These are phyloP conservation scores for Bruguiera hainesii DNA, from an alignment of 441 rosid species.

Conservation along the genomic window DNA sequence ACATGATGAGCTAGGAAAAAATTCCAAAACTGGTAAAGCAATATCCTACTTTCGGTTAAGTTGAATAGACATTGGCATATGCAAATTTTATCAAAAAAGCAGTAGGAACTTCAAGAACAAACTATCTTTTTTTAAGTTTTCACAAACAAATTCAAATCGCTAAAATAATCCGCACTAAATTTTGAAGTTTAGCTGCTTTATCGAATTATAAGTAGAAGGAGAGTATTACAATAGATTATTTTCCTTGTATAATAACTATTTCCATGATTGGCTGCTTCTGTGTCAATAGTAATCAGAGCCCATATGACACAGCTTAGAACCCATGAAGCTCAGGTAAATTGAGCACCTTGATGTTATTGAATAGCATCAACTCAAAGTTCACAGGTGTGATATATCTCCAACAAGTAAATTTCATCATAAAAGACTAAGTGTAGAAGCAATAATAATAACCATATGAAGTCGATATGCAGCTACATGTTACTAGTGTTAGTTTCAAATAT, in stretches of 20 bases:
- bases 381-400: not conserved
- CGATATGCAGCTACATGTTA: not conserved
- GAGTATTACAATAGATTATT: not conserved
- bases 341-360: too few species aligned
- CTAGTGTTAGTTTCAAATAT: not conserved
- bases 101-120: too few species aligned
- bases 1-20: too few species aligned
- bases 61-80: too few species aligned
- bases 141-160: not conserved
- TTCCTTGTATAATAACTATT: not conserved
- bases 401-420: too few species aligned
- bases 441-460: not conserved
- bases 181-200: too few species aligned
- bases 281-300: not conserved
- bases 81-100: not conserved
- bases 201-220: not conserved
- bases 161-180: too few species aligned
- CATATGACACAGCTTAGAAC: not conserved
- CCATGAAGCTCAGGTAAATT: too few species aligned
- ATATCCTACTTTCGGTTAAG: too few species aligned
- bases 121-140: too few species aligned
- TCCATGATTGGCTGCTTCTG: not conserved
- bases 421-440: not conserved
- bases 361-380: not conserved
- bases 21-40: too few species aligned